Conservation (phyloP, 1,139 yeast genomes). For the Suhomyces taliae region DNA sequence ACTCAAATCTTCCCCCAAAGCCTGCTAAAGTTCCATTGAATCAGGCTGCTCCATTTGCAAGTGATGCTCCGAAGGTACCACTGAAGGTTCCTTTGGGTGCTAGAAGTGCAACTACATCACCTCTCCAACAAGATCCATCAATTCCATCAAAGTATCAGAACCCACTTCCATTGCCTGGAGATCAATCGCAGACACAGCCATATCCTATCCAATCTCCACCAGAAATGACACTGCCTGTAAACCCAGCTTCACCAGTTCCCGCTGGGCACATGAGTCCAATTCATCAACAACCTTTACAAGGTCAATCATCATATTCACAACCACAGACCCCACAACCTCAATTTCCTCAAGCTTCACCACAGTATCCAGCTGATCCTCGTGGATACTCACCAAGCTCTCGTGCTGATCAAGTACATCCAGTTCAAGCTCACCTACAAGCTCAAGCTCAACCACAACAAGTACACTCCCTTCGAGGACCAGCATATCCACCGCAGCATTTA, state of each 20-base stretch:
- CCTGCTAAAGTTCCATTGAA: constrained; percentile 8
- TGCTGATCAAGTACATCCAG: background rate
- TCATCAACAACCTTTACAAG: background rate
- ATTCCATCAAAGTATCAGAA: constrained; percentile 34
- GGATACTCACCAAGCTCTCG: too few species aligned
- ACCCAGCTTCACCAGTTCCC: background rate
- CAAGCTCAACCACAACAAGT: background rate
- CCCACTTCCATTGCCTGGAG: constrained; percentile 36
- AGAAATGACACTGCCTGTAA: too few species aligned
- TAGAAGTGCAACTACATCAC: too few species aligned
- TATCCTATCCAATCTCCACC: background rate
- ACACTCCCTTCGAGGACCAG: background rate
- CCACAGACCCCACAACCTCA: background rate
- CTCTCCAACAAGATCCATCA: background rate
- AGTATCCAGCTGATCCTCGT: too few species aligned
- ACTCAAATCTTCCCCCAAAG: background rate
- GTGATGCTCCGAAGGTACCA: background rate
- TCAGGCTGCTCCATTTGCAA: background rate
- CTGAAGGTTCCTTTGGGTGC: background rate
- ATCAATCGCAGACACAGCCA: background rate
- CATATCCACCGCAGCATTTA: background rate
- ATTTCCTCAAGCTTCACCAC: background rate
- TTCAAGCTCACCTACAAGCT: background rate
- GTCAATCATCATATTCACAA: background rate
- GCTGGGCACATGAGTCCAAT: background rate